Evolutionary conservation across 345 rosid species (phyloP).

Genomic region (Eucalyptus cloeziana): DNA sequence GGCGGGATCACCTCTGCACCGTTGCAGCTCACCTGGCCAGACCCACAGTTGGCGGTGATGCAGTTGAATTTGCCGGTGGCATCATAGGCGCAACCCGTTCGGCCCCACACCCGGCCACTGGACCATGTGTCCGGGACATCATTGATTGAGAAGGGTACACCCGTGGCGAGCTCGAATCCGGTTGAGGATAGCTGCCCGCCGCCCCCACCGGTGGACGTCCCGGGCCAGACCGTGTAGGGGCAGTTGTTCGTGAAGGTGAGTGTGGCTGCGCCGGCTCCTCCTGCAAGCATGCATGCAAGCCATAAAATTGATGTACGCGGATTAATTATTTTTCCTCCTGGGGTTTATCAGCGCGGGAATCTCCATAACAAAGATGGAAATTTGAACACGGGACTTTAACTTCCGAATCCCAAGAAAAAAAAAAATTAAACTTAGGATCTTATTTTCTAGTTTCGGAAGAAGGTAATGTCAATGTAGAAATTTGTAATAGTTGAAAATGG

Average conservation of each 20-base stretch:
- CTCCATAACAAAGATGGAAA: not conserved
- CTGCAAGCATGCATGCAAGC: not conserved
- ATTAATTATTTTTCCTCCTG: no score
- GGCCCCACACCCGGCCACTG: not conserved
- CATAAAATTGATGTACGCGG: no score
- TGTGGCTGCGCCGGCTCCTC: not conserved
- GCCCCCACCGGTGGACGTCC: not conserved
- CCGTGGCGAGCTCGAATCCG: accelerated
- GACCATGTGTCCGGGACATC: not conserved
- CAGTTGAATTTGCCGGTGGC: not conserved
- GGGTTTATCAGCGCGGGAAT: no score
- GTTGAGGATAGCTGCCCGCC: not conserved
- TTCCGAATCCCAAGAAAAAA: no score
- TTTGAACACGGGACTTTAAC: not conserved
- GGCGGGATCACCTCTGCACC: not conserved
- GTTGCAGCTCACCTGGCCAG: not conserved
- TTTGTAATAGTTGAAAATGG: not conserved
- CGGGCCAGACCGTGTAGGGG: not conserved
- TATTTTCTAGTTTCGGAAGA: not conserved
- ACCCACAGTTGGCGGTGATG: not conserved
- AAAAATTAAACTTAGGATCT: no score
- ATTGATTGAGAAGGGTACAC: not conserved
- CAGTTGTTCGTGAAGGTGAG: not conserved
- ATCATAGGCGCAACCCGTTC: not conserved
- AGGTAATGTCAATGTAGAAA: not conserved